These are phyloP conservation scores for Cerioporus squamosus DNA, from an alignment of 1,284 basidiomycete species.

Conservation along the genomic window DNA sequence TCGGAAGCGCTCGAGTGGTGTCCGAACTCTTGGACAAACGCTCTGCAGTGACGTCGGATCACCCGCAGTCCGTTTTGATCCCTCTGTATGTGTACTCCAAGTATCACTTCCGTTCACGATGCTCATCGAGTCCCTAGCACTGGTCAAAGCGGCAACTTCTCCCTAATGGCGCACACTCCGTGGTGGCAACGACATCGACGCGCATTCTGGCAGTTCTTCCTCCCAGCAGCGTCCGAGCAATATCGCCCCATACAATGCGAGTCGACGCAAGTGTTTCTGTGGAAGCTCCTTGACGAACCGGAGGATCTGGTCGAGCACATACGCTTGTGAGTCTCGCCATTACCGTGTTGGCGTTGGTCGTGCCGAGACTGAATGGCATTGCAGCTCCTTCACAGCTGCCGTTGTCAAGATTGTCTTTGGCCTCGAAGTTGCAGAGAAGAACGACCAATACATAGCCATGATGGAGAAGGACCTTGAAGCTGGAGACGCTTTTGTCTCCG, in stretches of 20 bases:
- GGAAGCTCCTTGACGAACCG: not conserved
- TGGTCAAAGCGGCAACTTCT: constrained; percentile 20
- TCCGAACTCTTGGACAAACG: constrained; percentile 14
- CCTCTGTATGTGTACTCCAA: not conserved
- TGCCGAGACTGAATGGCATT: not conserved
- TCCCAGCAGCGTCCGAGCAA: not conserved
- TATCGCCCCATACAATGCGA: not conserved
- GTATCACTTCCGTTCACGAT: not conserved
- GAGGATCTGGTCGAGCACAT: not conserved
- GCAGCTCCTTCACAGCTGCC: constrained; percentile 15
- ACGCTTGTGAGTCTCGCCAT: not conserved
- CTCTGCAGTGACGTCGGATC: constrained; percentile 6
- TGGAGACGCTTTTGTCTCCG: constrained; percentile 12
- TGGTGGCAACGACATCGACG: constrained; percentile 23
- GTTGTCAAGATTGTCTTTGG: constrained; percentile 27
- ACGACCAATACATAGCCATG: constrained; percentile 17
- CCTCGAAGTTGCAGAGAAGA: constrained; percentile 3
- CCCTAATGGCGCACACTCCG: constrained; percentile 17
- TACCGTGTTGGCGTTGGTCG: too few relatives aligned
- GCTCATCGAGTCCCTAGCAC: constrained; percentile 8
- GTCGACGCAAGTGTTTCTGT: not conserved
- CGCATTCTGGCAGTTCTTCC: constrained; percentile 17
- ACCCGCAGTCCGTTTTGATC: not conserved
- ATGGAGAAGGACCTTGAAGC: constrained; percentile 15
- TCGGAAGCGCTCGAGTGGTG: not conserved